These are phyloP conservation scores for Odontarrhena argentea DNA, from an alignment of 345 rosid genomes.

Conservation along the genomic window DNA sequence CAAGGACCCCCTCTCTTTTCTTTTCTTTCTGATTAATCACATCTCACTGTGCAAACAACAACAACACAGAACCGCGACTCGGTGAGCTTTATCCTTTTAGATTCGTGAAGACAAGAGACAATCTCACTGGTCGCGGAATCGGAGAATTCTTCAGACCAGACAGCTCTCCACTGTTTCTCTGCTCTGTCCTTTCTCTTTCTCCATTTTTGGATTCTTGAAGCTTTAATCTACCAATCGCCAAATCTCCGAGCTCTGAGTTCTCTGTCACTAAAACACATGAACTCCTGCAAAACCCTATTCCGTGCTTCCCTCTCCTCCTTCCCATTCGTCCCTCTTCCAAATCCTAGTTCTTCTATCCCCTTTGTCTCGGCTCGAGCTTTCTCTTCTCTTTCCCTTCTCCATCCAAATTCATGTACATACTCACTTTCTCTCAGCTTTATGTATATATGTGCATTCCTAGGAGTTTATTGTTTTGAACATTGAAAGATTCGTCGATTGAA, in stretches of 20 bases:
- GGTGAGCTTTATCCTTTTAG: slow-evolving; percentile 3
- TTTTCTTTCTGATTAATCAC: no score
- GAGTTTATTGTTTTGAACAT: slow-evolving; percentile 9
- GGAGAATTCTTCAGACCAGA: neutral
- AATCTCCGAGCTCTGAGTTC: slow-evolving; percentile 12
- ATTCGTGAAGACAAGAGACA: slow-evolving; percentile 1
- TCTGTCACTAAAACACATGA: slow-evolving; percentile 40
- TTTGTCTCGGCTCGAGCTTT: slow-evolving; percentile 35
- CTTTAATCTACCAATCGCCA: neutral
- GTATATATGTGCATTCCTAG: neutral
- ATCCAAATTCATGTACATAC: slow-evolving; percentile 35
- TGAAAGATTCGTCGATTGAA: neutral
- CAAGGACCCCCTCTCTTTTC: no score
- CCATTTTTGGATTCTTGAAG: slow-evolving; percentile 8
- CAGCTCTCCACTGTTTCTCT: neutral
- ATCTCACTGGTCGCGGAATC: slow-evolving; percentile 1
- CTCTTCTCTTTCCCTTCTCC: slow-evolving; percentile 29
- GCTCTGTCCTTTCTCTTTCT: slow-evolving; percentile 8
- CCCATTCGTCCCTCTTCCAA: slow-evolving; percentile 35
- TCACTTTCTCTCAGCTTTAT: neutral
- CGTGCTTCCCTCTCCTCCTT: slow-evolving; percentile 46
- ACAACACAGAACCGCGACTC: no score
- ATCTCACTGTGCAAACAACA: no score
- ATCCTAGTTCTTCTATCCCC: slow-evolving; percentile 28
- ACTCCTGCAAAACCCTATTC: slow-evolving; percentile 55